Percentiles rank a stretch among this genome's conserved stretches.
Evolutionary conservation across 805 yeast genomes (phyloP).

Genomic region (Candida sanyiensis): DNA sequence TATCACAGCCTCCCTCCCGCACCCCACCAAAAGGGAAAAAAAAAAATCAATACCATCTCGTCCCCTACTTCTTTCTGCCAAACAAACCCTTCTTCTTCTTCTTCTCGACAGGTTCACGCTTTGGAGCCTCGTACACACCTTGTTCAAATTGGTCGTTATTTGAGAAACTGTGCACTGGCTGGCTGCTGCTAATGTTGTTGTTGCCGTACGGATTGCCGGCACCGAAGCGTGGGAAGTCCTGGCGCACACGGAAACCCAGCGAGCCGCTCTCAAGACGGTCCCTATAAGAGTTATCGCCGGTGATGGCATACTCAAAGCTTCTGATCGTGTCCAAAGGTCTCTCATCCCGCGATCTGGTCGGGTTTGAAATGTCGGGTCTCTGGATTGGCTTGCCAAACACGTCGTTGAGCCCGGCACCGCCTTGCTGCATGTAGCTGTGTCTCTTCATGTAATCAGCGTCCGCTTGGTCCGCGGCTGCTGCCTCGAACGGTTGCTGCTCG

Average conservation of each 20-base stretch:
- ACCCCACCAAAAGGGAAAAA: too few relatives aligned
- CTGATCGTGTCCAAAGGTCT: conserved; percentile 96
- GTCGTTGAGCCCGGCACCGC: conserved; percentile 61
- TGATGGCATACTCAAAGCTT: conserved; percentile 87
- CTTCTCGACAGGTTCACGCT: conserved; percentile 30
- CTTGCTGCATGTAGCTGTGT: conserved; percentile 24
- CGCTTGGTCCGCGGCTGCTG: conserved; percentile 17
- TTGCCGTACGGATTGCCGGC: conserved; percentile 32
- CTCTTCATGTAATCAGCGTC: conserved; percentile 24
- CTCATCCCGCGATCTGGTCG: conserved; percentile 89
- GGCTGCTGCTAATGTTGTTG: conserved; percentile 22
- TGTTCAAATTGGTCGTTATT: conserved; percentile 43
- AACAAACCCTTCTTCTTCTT: conserved; percentile 81
- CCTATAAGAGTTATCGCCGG: conserved; percentile 76
- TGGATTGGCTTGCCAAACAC: conserved; percentile 78
- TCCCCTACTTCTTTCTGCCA: conserved; percentile 51
- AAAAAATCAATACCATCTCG: too few relatives aligned
- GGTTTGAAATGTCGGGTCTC: conserved; percentile 85
- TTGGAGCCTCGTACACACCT: conserved; percentile 55
- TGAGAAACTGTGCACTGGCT: conserved; percentile 27
- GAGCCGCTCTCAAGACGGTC: conserved; percentile 75
- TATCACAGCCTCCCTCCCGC: too few relatives aligned
- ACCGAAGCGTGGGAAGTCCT: conserved; percentile 56
- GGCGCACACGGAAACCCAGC: conserved; percentile 83
- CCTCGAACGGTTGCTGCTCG: conserved; percentile 94